Base-by-base conservation (phyloP, 2,329 filamentous ascomycete species). In the Curvularia sp. region DNA sequence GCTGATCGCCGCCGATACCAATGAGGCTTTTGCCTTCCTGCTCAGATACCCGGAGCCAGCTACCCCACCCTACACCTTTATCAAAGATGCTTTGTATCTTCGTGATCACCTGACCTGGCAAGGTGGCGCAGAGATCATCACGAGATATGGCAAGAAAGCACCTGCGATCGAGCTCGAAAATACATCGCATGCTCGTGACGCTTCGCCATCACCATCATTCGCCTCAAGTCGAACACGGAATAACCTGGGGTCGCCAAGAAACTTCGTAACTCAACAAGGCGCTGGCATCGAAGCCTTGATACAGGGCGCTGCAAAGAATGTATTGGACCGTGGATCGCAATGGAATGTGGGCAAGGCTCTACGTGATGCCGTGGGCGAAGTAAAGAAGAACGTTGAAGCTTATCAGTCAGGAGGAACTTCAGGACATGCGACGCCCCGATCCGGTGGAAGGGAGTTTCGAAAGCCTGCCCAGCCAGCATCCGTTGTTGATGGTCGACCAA, bases 1-100 rank as follows among this genome's bases (percentile, higher is more conserved):
- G 67, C 80, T 99, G 34, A 80, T 98, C 25, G 87, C 92, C 62
- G 88, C 91, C 12, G 94, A 98, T 75, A 97, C 97, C 71, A 94
- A 95, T 1, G 85, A 87, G 34, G 94, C 92, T 8, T 81, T 99
- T 52, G 89, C 92, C 55, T 79, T 96, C 1, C 81, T 98, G 25
- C 83, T 98, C 1, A 91, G 92, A 68, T 98, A 98, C 66, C 92
- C 92, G 1, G 81, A 86, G 1, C 78, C 81, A 2, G 83, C 87
- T 1, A 80, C 89, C 64, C 86, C 87, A 0, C 89, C 93, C 15
- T 86, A 90, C 64, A 91, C 88, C 0, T 92, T 98, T 67, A 90
- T 97, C 46, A 86, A 92, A 57, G 95, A 99, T 77, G 95, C 93
- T 1, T 76, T 95, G 2, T 92, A 89, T 69, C 82, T 96, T 2